Evolutionary conservation across 2,329 filamentous ascomycete genomes (phyloP), one percentile per base, ranked within the genome.

Genomic region (Fusarium compactum): DNA sequence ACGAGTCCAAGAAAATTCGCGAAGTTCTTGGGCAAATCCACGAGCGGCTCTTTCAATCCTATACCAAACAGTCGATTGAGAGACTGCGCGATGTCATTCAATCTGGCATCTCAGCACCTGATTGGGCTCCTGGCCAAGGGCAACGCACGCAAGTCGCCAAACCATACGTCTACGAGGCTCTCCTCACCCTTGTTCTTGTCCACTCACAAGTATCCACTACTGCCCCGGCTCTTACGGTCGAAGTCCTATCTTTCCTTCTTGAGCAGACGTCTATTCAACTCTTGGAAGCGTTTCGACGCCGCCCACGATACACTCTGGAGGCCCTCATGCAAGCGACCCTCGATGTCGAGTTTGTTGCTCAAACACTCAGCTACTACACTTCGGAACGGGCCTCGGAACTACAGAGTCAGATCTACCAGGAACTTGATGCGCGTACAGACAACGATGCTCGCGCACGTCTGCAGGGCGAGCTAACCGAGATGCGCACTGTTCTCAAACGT

Each of bases 311-410:
- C 81, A 87, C 90, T 3, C 89, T 99, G 1, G 85, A 91, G 8
- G 91, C 92, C 9, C 87, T 99, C 53, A 97, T 98, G 91, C 97
- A 99, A 81, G 97, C 97, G 3, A 99, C 96, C 0, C 88, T 99
- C 2, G 96, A 99, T 77, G 95, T 98, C 3, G 96, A 99, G 80
- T 98, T 99, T 77, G 91, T 98, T 61, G 93, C 95, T 1, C 96
- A 99, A 83, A 98, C 95, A 8, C 86, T 99, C 34, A 92, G 89
- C 65, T 91, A 95, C 73, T 99, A 97, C 80, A 96, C 93, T 0
- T 96, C 93, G 0, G 92, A 97, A 61, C 87, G 89, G 53, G 93
- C 94, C 5, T 90, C 90, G 10, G 90, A 95, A 77, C 86, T 93
- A 16, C 96, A 98, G 82, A 92, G 92, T 73, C 90, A 95, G 78